A percentile compares a stretch with the other conserved stretches of the same genome.
Evolutionary conservation across 192 early-diverging fungal species (phyloP).

Genomic region (Backusella tuberculispora): DNA sequence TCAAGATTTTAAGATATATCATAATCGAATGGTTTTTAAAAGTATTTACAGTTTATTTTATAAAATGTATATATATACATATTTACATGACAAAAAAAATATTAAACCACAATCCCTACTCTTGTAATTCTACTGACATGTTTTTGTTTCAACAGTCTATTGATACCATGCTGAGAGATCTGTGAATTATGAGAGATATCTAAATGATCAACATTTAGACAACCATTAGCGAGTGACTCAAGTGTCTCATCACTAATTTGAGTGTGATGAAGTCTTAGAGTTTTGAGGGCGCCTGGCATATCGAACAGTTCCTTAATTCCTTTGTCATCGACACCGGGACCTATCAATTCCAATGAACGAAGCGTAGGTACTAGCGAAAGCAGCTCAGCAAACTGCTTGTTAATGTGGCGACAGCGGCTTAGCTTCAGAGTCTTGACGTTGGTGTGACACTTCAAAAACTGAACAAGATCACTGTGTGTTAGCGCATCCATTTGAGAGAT

Average conservation of each 20-base stretch:
- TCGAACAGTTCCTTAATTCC: background rate
- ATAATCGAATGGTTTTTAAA: too few species aligned
- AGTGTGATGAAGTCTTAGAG: constrained; percentile 1
- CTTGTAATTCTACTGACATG: constrained; percentile 1
- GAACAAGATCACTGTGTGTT: background rate
- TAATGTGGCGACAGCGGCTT: background rate
- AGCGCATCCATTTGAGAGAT: constrained; percentile 6
- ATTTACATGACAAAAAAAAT: background rate
- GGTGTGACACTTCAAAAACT: background rate
- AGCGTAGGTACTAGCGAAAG: background rate
- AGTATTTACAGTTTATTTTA: too few species aligned
- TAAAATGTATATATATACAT: background rate
- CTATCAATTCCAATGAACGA: background rate
- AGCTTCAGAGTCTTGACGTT: background rate
- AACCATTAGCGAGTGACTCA: background rate
- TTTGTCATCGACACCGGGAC: background rate
- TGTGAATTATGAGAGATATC: background rate
- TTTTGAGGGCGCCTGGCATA: background rate
- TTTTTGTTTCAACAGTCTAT: background rate
- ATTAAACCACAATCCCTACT: background rate
- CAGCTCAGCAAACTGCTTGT: constrained; percentile 5
- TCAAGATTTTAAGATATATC: too few species aligned
- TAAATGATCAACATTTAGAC: constrained; percentile 1
- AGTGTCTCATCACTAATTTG: constrained; percentile 14
- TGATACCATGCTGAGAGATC: background rate